Percentiles rank a stretch among this genome's conserved stretches.
Evolutionary conservation across 23 red algal species (phyloP).

Genomic region (Gracilaria domingensis): DNA sequence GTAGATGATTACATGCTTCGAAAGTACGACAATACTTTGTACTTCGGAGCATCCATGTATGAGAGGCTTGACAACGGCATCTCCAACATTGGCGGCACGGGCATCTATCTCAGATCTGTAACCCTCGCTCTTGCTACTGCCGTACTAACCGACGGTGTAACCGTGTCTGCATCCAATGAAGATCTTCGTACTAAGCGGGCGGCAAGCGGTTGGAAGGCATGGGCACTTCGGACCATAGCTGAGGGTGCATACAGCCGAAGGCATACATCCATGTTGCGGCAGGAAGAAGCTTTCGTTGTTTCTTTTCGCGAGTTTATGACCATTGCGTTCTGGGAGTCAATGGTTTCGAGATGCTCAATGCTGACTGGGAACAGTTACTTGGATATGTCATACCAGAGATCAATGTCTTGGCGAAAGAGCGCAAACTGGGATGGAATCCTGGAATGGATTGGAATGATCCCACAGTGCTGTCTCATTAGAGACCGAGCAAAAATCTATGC

Average conservation of each 20-base stretch:
- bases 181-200: neutral
- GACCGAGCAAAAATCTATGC: no score
- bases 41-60: conserved; percentile 5
- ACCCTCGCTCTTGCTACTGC: conserved; percentile 21
- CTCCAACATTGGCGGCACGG: neutral
- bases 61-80: neutral
- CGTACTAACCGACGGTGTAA: neutral
- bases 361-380: conserved; percentile 16
- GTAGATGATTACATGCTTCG: no score
- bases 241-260: neutral
- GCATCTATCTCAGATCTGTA: neutral
- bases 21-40: neutral
- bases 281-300: neutral
- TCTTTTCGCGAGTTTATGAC: neutral
- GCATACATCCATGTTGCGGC: neutral
- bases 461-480: neutral
- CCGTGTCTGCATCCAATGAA: no score
- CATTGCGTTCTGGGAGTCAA: neutral
- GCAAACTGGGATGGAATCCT: conserved; percentile 4
- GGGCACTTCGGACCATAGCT: neutral
- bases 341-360: neutral
- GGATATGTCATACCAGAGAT: conserved; percentile 25
- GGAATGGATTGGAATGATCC: conserved; percentile 32
- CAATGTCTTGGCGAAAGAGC: conserved; percentile 1
- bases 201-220: conserved; percentile 2